Evolutionary conservation across 192 early-diverging fungal genomes (phyloP).

Genomic region (Gaertneriomyces sp.): DNA sequence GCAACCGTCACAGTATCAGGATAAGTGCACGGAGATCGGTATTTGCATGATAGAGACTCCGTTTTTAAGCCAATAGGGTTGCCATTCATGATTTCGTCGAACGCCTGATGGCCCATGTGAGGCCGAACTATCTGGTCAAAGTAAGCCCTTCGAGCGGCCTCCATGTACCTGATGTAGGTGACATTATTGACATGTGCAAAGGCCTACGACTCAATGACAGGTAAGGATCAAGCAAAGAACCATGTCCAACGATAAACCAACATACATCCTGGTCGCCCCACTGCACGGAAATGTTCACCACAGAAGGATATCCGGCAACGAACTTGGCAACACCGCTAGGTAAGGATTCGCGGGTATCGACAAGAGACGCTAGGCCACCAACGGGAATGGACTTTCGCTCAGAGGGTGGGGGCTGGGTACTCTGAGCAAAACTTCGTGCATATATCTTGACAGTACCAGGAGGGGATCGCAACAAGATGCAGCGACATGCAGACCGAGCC

Average conservation of each 20-base stretch:
- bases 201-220: slow-evolving; percentile 1
- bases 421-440: not conserved
- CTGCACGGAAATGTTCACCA: slow-evolving; percentile 31
- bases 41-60: slow-evolving; percentile 40
- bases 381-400: slow-evolving; percentile 1
- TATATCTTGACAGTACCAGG: no score
- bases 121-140: slow-evolving; percentile 42
- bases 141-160: slow-evolving; percentile 29
- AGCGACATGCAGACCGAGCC: no score
- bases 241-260: not conserved
- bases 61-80: slow-evolving; percentile 38
- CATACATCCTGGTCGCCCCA: slow-evolving; percentile 38
- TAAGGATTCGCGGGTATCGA: slow-evolving; percentile 17
- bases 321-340: slow-evolving; percentile 18
- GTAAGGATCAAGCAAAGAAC: not conserved
- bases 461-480: no score
- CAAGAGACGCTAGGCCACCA: slow-evolving; percentile 8
- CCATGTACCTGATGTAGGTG: slow-evolving; percentile 39
- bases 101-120: slow-evolving; percentile 13
- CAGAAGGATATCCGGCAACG: slow-evolving; percentile 21
- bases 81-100: slow-evolving; percentile 30
- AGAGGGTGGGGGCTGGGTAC: not conserved
- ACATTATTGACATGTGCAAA: slow-evolving; percentile 50
- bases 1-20: slow-evolving; percentile 48
- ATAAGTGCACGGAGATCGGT: slow-evolving; percentile 40